Conservation (phyloP, 148 eudicot species). For the Camellia lanceoleosa region DNA sequence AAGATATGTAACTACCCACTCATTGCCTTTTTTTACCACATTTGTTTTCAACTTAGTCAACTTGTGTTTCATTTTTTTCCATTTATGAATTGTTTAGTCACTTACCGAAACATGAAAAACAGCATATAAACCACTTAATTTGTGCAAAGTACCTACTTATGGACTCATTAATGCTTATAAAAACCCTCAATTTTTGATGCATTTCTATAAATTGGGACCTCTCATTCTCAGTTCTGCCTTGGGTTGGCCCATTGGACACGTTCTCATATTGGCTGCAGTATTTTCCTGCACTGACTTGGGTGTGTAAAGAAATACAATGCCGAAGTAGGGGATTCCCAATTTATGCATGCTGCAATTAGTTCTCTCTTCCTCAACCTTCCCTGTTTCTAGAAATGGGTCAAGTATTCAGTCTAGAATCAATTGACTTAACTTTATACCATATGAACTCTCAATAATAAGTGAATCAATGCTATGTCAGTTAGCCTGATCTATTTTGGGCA, state of each 20-base stretch:
- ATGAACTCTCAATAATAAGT: background rate
- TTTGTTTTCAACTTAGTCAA: no score
- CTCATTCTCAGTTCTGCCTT: background rate
- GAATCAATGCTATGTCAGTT: background rate
- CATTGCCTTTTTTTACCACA: no score
- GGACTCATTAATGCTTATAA: background rate
- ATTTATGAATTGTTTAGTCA: no score
- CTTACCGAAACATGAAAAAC: no score
- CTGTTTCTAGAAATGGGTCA: background rate
- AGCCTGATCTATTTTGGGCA: background rate
- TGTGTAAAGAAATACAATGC: background rate
- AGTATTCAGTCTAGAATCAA: background rate
- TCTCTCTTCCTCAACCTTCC: background rate
- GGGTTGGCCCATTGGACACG: background rate
- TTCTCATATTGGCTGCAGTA: background rate
- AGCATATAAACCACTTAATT: no score
- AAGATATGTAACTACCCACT: no score
- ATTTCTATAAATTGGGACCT: background rate
- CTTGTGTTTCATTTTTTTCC: no score
- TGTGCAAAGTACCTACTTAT: no score
- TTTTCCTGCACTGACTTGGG: conserved; percentile 2
- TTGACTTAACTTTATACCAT: conserved; percentile 1
- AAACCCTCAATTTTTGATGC: background rate
- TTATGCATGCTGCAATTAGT: no score
- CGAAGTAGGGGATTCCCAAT: background rate